These are phyloP conservation scores for Teunomyces cretensis DNA, from an alignment of 805 yeast species.

Conservation along the genomic window DNA sequence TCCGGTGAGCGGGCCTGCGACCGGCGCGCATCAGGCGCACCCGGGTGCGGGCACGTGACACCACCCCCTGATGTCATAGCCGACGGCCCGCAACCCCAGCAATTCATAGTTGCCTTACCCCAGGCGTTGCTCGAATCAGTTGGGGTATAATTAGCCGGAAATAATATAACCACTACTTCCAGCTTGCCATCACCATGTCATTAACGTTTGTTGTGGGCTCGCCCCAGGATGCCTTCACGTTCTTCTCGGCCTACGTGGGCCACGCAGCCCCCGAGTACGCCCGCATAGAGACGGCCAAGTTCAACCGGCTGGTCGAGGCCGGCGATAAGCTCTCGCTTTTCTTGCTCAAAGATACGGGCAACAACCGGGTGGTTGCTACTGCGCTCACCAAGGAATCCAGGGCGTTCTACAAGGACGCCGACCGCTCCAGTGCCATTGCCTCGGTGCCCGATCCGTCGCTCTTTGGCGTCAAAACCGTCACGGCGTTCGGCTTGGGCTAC, in stretches of 20 bases:
- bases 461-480: constrained; percentile 34
- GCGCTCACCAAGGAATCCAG: constrained; percentile 21
- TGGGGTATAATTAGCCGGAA: no score
- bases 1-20: no score
- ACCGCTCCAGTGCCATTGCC: constrained; percentile 21
- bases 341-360: constrained; percentile 12
- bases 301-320: background rate
- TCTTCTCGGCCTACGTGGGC: background rate
- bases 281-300: background rate
- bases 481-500: constrained; percentile 23
- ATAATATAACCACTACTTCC: no score
- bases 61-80: no score
- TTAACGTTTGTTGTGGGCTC: background rate
- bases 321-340: background rate
- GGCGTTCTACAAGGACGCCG: constrained; percentile 31
- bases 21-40: no score
- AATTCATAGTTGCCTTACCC: no score
- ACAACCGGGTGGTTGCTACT: constrained; percentile 18
- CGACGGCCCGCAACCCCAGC: no score
- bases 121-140: no score
- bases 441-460: constrained; percentile 30
- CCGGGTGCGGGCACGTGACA: no score
- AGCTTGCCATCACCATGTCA: no score
- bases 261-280: background rate
- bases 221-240: background rate